phyloP scores from a whole-genome alignment of 768 basidiomycete species.

The Antrodiella citrinella region DNA sequence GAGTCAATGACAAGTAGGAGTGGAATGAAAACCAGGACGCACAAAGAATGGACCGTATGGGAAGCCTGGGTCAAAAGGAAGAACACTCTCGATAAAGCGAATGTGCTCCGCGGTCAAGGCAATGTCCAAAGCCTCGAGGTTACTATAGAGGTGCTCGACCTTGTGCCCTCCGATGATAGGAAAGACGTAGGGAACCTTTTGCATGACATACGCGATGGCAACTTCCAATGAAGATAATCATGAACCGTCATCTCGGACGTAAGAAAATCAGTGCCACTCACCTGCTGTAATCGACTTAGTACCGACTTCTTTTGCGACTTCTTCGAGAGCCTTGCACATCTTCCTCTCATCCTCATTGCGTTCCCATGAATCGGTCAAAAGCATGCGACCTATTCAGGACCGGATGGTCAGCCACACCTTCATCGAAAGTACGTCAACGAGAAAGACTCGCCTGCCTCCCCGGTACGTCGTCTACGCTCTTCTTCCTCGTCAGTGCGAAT shows the following conservation, averaged over 20 bases:
- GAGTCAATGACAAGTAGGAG: background rate
- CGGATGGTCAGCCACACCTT: no score
- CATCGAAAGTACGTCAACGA: no score
- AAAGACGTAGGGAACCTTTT: constrained; percentile 41
- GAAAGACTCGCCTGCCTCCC: no score
- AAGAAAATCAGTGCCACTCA: constrained; percentile 6
- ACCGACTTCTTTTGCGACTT: constrained; percentile 42
- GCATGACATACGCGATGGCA: constrained; percentile 42
- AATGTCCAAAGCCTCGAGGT: constrained; percentile 41
- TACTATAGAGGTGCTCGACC: constrained; percentile 37
- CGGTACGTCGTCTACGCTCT: constrained; percentile 18
- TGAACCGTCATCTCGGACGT: background rate
- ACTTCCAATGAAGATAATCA: constrained; percentile 20
- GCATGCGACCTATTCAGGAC: constrained; percentile 29
- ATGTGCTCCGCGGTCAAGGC: constrained; percentile 35
- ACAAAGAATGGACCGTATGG: constrained; percentile 24
- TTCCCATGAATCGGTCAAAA: constrained; percentile 28
- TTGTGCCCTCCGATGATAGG: no score
- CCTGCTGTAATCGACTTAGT: constrained; percentile 4
- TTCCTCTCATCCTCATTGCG: constrained; percentile 34
- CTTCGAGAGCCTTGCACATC: constrained; percentile 34
- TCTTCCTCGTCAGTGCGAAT: constrained; percentile 33
- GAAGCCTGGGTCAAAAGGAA: constrained; percentile 40
- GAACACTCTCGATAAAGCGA: constrained; percentile 30
- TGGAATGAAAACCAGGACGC: constrained; percentile 11